Evolutionary conservation across 2,329 filamentous ascomycete genomes (phyloP), one percentile per base, ranked within the genome.

Genomic region (Ascochyta pisi): DNA sequence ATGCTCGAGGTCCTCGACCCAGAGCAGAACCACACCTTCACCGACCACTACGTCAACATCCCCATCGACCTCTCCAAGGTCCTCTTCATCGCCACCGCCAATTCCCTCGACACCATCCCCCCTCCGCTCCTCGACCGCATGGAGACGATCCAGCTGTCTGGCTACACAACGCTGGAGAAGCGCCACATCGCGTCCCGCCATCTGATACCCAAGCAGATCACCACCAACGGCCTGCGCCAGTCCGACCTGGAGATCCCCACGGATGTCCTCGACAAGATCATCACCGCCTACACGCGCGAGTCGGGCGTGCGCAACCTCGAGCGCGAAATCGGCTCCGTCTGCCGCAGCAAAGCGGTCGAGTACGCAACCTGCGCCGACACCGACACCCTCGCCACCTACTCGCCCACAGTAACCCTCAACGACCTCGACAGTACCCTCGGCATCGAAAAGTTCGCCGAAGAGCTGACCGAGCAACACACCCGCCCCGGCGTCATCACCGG

Each of bases 1-100:
- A 97, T 99, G 94, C 86, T 99, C 13, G 95, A 99, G 76, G 95
- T 99, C 10, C 83, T 99, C 41, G 95, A 99, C 70, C 95, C 95
- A 0, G 95, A 99, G 76, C 95, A 99, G 78, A 99, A 99, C 72
- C 86, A 96, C 76, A 89, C 87, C 9, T 99, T 99, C 78, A 91
- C 88, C 27, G 95, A 99, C 72, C 95, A 99, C 78, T 99, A 98
- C 74, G 86, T 99, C 73, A 93, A 93, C 69, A 92, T 97, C 60
- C 94, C 95, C 0, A 91, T 98, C 63, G 95, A 99, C 73, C 83
- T 99, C 19, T 96, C 92, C 79, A 97, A 96, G 77, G 91, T 99
- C 22, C 83, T 99, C 10, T 99, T 99, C 79, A 96, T 99, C 68
- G 95, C 95, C 6, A 99, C 95, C 0, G 95, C 95, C 41, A 99